A percentile compares a stretch with the other conserved stretches of the same genome.
Conservation (phyloP, 1,284 basidiomycete species). For the Veloboletus limbatus region DNA sequence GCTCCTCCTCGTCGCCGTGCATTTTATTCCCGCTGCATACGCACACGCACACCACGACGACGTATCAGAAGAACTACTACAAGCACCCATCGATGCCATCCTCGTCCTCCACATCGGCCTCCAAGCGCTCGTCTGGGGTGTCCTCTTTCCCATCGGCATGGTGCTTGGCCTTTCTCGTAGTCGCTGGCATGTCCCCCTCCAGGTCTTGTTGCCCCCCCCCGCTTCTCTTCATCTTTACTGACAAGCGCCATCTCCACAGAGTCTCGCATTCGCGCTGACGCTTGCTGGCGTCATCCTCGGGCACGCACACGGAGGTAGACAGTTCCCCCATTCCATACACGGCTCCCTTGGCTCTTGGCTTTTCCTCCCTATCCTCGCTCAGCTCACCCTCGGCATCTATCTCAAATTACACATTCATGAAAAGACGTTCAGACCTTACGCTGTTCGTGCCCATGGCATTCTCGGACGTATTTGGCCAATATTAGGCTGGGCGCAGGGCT, state of each 20-base stretch:
- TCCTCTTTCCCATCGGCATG: slow-evolving; percentile 86
- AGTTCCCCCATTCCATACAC: slow-evolving; percentile 70
- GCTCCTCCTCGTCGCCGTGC: slow-evolving; percentile 14
- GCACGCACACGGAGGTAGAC: slow-evolving; percentile 76
- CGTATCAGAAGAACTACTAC: slow-evolving; percentile 59
- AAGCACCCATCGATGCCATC: slow-evolving; percentile 71
- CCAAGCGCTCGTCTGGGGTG: slow-evolving; percentile 75
- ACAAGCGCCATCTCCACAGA: slow-evolving; percentile 41
- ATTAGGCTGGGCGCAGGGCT: slow-evolving; percentile 84
- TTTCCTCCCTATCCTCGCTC: slow-evolving; percentile 61
- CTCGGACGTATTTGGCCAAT: slow-evolving; percentile 87
- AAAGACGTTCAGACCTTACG: slow-evolving; percentile 68
- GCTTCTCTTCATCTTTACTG: too few species aligned
- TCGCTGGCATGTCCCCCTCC: slow-evolving; percentile 84
- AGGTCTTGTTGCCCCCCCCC: slow-evolving; percentile 45
- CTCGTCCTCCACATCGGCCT: slow-evolving; percentile 80
- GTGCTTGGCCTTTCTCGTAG: slow-evolving; percentile 78
- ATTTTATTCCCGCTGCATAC: slow-evolving; percentile 3
- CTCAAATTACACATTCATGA: slow-evolving; percentile 93
- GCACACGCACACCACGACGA: slow-evolving; percentile 64
- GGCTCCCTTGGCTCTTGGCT: slow-evolving; percentile 71
- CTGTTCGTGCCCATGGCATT: slow-evolving; percentile 73
- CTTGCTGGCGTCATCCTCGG: slow-evolving; percentile 73
- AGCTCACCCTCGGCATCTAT: slow-evolving; percentile 80
- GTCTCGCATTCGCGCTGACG: slow-evolving; percentile 65